phyloP scores from a whole-genome alignment of 2,329 filamentous ascomycete genomes.

The Mariannaea elegans region DNA sequence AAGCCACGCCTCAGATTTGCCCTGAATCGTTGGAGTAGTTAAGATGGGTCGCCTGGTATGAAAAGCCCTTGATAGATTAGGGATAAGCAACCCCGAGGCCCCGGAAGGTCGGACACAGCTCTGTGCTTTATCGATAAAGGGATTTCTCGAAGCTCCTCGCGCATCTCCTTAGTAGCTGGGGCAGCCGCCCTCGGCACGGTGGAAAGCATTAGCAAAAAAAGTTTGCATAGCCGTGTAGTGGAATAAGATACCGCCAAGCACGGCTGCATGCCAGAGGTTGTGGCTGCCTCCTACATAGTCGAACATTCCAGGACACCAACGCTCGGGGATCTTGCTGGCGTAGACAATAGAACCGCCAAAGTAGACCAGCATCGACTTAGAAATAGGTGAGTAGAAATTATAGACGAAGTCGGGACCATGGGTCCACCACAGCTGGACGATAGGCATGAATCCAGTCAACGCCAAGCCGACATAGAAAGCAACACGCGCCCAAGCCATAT shows the following conservation, averaged over 20 bases:
- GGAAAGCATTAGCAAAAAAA: constrained; percentile 84
- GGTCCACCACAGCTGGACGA: constrained; percentile 82
- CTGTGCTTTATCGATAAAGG: neutral
- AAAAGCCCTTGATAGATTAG: neutral
- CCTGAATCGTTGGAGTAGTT: neutral
- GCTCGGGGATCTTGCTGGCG: constrained; percentile 89
- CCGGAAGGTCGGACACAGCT: neutral
- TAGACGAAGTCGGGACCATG: constrained; percentile 83
- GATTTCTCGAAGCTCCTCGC: neutral
- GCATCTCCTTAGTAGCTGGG: constrained; percentile 55
- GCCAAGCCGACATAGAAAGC: constrained; percentile 90
- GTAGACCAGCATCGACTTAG: constrained; percentile 89
- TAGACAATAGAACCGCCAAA: constrained; percentile 86
- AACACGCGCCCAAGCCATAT: constrained; percentile 94
- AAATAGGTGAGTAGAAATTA: constrained; percentile 87
- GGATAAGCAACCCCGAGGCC: neutral
- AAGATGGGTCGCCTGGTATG: neutral
- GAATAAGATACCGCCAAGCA: constrained; percentile 94
- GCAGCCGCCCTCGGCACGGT: constrained; percentile 70
- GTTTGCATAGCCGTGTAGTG: constrained; percentile 97
- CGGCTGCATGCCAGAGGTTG: constrained; percentile 97
- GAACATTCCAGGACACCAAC: constrained; percentile 91
- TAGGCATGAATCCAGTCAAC: constrained; percentile 86
- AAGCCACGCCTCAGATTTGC: neutral
- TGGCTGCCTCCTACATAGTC: constrained; percentile 96